Base-by-base conservation (phyloP, 352 stramenopile genomes). In the Lagenidium sp. region DNA sequence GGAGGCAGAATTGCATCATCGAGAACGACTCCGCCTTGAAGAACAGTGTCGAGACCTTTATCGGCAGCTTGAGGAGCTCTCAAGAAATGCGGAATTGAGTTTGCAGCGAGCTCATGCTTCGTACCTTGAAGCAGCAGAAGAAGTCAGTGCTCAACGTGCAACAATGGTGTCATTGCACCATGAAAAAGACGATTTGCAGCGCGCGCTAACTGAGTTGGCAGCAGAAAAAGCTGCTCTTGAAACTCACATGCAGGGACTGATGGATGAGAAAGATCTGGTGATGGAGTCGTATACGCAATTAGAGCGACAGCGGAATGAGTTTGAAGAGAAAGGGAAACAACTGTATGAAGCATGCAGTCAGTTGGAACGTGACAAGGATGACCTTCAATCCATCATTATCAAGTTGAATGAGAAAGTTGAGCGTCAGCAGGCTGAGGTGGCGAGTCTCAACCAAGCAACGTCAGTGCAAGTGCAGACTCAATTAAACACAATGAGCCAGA, bases 121-220 rank as follows among this genome's bases (percentile, higher is more conserved):
- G n/a, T n/a, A n/a, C n/a, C 47, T 65, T 34, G 56, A 49, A 20
- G 57, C 60, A 18, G 41, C 60, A 4, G 69, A 88, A 36, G 56
- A 82, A 46, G 57, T 84, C 22, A 67, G 46, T 16, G 51, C 60
- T 20, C 66, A 85, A 36, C 64, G 72, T 10, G 62, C 67, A 31
- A 64, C 63, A 8, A 63, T 82, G 7, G 68, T 65, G 6, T 65
- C 53, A 20, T 45, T 89, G 19, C 55, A 62, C 41, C 56, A 63
- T 15, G 76, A 89, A 32, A 89, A 84, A 39, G 73, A 86, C 47
- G 70, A 78, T 8, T 34, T 73, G 40, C 79, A 64, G 20, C 66
- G 66, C 19, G 76, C 64, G 6, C 50, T 85, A 18, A 50, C 57
- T 29, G 47, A 55, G 0, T 41, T 84, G 6, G 54, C 57, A n/a